Conservation (phyloP, 1,139 yeast species). For the Hyphopichia buzzinii region DNA sequence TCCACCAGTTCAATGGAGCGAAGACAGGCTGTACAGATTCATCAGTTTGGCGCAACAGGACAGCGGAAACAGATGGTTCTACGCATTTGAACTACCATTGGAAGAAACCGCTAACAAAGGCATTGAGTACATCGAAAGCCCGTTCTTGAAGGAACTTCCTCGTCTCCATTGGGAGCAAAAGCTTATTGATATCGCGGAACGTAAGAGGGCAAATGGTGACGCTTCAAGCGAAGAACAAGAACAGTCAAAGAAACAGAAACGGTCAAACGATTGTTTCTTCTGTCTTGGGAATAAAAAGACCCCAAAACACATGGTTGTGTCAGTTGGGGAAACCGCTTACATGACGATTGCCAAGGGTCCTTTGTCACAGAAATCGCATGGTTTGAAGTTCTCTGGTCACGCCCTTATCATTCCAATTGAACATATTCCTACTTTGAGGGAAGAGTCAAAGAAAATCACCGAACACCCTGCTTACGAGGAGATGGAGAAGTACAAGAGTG, state of each 20-base stretch:
- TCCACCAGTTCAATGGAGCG: slow-evolving; percentile 56
- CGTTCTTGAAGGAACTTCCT: neutral
- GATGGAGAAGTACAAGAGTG: slow-evolving; percentile 35
- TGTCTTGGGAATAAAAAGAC: slow-evolving; percentile 80
- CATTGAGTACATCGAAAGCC: neutral
- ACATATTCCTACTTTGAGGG: slow-evolving; percentile 54
- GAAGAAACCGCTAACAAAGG: neutral
- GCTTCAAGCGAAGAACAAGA: slow-evolving; percentile 5
- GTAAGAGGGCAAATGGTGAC: neutral
- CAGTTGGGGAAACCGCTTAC: slow-evolving; percentile 67
- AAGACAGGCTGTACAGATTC: slow-evolving; percentile 49
- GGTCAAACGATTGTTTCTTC: slow-evolving; percentile 70
- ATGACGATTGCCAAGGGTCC: slow-evolving; percentile 90
- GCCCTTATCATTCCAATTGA: slow-evolving; percentile 80
- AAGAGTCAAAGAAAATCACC: slow-evolving; percentile 12
- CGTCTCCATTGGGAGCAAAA: slow-evolving; percentile 1
- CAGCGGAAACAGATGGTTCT: slow-evolving; percentile 63
- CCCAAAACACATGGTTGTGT: slow-evolving; percentile 76
- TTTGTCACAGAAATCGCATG: slow-evolving; percentile 48
- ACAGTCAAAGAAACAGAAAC: slow-evolving; percentile 28
- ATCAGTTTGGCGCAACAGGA: slow-evolving; percentile 63
- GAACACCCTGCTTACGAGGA: slow-evolving; percentile 24
- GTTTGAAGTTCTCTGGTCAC: slow-evolving; percentile 70
- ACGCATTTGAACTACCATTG: slow-evolving; percentile 54
- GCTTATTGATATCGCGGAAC: neutral